Evolutionary conservation across 2,329 filamentous ascomycete species (phyloP).

Genomic region (Pseudogymnoascus sp.): DNA sequence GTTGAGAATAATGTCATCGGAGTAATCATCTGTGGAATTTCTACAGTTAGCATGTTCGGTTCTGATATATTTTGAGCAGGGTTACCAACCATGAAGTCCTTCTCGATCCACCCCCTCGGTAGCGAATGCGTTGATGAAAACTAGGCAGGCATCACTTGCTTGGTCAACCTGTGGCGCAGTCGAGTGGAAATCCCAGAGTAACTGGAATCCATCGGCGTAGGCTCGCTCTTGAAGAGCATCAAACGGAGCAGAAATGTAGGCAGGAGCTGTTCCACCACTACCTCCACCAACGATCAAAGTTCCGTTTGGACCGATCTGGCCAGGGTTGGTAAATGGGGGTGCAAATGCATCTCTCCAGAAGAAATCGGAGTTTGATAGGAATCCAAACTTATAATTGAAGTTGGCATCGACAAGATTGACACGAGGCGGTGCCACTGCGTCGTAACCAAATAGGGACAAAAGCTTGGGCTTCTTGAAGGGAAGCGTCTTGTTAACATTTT

Average conservation of each 20-base stretch:
- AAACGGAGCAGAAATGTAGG: conserved; percentile 43
- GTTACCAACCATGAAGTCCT: conserved; percentile 38
- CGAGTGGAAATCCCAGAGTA: conserved; percentile 51
- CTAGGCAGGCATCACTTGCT: conserved; percentile 54
- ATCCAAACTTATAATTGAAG: conserved; percentile 47
- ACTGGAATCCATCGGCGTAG: conserved; percentile 44
- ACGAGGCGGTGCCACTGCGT: conserved; percentile 29
- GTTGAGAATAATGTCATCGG: conserved; percentile 40
- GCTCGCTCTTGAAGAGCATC: conserved; percentile 45
- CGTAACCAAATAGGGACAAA: conserved; percentile 55
- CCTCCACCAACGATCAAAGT: conserved; percentile 40
- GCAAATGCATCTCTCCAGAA: conserved; percentile 44
- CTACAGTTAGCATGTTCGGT: neutral
- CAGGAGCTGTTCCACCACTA: conserved; percentile 39
- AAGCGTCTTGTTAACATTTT: conserved; percentile 49
- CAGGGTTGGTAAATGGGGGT: neutral
- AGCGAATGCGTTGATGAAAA: conserved; percentile 59
- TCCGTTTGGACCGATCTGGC: conserved; percentile 38
- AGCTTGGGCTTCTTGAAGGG: conserved; percentile 45
- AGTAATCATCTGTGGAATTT: conserved; percentile 33
- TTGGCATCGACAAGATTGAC: conserved; percentile 41
- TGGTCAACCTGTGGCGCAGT: conserved; percentile 39
- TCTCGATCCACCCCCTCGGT: conserved; percentile 62
- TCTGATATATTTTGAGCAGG: neutral
- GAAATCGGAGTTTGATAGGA: conserved; percentile 37